Base-by-base conservation (phyloP, 1,284 basidiomycete species). In the Phaffia rhodozyma region DNA sequence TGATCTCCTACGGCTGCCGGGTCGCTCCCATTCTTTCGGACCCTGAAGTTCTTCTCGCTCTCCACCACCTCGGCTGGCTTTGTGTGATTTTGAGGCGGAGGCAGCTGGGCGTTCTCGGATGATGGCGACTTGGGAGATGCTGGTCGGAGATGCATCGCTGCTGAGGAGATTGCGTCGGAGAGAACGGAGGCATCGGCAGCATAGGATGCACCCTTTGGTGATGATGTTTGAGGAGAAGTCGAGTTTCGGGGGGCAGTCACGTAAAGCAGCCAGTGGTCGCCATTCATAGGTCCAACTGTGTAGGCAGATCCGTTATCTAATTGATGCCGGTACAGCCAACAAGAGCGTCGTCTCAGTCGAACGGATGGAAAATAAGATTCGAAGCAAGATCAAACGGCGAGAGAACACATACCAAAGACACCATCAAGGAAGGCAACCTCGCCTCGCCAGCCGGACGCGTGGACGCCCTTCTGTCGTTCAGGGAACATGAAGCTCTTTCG, bases 401-500 rank as follows among this genome's bases (percentile, higher is more conserved):
- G 6, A 5, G 7, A 25, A 7, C 13, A 72, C 77, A 65, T 77
- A 78, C 78, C 76, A 75, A 99, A 97, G 69, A 92, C 85, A 67
- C 83, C 83, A 74, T 98, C 94, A 60, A 98, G 82, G 72, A 86
- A 96, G 65, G 85, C 82, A 68, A 97, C 89, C 78, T 99, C 96
- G 66, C 89, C 83, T 69, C 84, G 84, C 96, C 96, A 99, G 74
- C 93, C 90, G 11, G 47, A 38, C 67, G 85, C 82, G 78, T 99
- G 96, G 32, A 94, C 94, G 2, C 92, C 93, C 52, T 81, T 80
- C 74, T 99, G 96, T 55, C 89, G 84, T 75, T 98, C 96, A 21
- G 96, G 96, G 76, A 98, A 98, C 89, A 98, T 97, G 83, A 98
- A 98, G 13, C 88, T 87, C 78, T 98, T 99, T 71, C 94, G 86